These are phyloP conservation scores for Excoecaria agallocha DNA, from an alignment of 345 rosid genomes.

Conservation along the genomic window DNA sequence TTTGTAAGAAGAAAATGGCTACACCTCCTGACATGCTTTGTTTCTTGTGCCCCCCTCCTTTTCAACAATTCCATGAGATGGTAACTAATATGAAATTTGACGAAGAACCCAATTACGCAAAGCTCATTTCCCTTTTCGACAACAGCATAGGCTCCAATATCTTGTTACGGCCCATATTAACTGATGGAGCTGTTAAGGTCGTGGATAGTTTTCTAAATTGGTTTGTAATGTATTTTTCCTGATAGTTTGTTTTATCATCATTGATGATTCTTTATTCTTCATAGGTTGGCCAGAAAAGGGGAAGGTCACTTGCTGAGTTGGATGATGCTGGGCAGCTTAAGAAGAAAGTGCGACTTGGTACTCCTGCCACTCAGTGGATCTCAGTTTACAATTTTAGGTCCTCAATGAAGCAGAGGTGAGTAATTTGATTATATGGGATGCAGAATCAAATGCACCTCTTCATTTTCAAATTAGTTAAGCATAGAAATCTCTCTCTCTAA, in stretches of 20 bases:
- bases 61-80: conserved; percentile 24
- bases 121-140: conserved; percentile 23
- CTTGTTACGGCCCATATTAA: conserved; percentile 16
- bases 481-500: not conserved
- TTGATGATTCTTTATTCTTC: not conserved
- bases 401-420: conserved; percentile 29
- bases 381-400: conserved; percentile 22
- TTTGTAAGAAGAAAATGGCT: conserved; percentile 27
- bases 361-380: conserved; percentile 28
- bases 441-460: not conserved
- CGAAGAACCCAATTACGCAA: conserved; percentile 26
- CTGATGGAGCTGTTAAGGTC: conserved; percentile 31
- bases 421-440: not conserved
- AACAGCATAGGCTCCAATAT: conserved; percentile 18
- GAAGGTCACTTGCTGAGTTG: conserved; percentile 12
- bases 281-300: conserved; percentile 27
- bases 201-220: not conserved
- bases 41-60: conserved; percentile 29
- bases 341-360: conserved; percentile 26
- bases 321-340: conserved; percentile 19
- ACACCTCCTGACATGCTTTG: conserved; percentile 26
- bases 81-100: conserved; percentile 29
- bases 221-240: not conserved
- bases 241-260: not conserved
- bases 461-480: not conserved